Conservation (phyloP, 108 stramenopile genomes). For the Fragilaria crotonensis region DNA sequence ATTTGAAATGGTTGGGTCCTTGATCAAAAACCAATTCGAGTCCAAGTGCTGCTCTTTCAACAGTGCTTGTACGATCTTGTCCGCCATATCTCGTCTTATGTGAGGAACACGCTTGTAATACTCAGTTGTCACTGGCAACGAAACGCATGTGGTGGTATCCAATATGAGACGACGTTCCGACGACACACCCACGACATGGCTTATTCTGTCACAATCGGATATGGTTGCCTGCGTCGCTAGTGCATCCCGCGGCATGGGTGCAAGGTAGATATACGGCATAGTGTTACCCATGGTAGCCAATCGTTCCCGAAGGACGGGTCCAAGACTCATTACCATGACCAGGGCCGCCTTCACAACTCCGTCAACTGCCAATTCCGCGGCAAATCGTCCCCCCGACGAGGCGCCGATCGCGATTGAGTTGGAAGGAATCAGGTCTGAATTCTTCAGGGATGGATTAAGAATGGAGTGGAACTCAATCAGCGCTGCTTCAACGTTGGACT, state of each 20-base stretch:
- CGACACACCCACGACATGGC: too few species aligned
- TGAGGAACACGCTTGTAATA: too few species aligned
- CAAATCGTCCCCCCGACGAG: slow-evolving; percentile 38
- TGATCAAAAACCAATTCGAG: too few species aligned
- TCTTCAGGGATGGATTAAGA: background rate
- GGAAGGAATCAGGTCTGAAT: background rate
- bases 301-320: slow-evolving; percentile 6
- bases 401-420: slow-evolving; percentile 30
- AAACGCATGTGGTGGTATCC: too few species aligned
- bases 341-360: slow-evolving; percentile 20
- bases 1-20: too few species aligned
- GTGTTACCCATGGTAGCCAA: slow-evolving; percentile 3
- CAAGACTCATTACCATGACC: slow-evolving; percentile 39
- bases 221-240: slow-evolving; percentile 7
- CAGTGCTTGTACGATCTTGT: too few species aligned
- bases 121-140: too few species aligned
- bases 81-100: too few species aligned
- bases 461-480: slow-evolving; percentile 6
- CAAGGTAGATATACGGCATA: slow-evolving; percentile 23
- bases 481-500: slow-evolving; percentile 12
- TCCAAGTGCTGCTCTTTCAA: too few species aligned
- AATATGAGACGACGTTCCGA: too few species aligned
- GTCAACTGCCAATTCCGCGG: slow-evolving; percentile 21
- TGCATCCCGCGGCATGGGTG: slow-evolving; percentile 40
- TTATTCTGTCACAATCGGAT: too few species aligned